Percentiles rank a stretch among this genome's conserved stretches.
phyloP scores from a whole-genome alignment of 2,329 filamentous ascomycete genomes.

The Alternaria dauci region DNA sequence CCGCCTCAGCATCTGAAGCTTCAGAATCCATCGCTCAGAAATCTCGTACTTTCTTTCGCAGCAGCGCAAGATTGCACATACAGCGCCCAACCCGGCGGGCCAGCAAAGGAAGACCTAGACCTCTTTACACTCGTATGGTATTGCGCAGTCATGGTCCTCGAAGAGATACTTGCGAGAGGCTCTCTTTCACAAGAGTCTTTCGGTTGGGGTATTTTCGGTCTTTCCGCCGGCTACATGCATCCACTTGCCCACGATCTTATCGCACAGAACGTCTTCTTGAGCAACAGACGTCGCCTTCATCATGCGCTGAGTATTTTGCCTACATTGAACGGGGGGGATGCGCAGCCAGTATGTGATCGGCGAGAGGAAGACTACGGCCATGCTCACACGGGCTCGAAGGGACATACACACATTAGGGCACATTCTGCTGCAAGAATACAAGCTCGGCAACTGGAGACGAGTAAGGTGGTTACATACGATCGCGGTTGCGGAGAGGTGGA shows the following conservation, averaged over 20 bases:
- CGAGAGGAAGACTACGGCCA: slow-evolving; percentile 2
- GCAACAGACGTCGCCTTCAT: slow-evolving; percentile 22
- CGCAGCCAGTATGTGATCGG: background rate
- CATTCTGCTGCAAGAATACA: slow-evolving; percentile 28
- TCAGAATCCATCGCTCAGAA: slow-evolving; percentile 1
- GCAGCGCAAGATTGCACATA: slow-evolving; percentile 30
- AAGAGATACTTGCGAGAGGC: slow-evolving; percentile 16
- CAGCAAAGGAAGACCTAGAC: slow-evolving; percentile 22
- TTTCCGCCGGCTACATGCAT: slow-evolving; percentile 28
- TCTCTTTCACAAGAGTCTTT: slow-evolving; percentile 25
- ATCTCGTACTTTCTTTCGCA: slow-evolving; percentile 24
- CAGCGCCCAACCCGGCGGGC: slow-evolving; percentile 19
- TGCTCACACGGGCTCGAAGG: slow-evolving; percentile 18
- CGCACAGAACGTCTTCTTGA: slow-evolving; percentile 11
- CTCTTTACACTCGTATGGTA: slow-evolving; percentile 26
- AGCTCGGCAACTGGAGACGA: slow-evolving; percentile 19
- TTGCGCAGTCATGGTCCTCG: slow-evolving; percentile 19
- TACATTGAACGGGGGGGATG: slow-evolving; percentile 10
- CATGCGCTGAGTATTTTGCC: slow-evolving; percentile 20
- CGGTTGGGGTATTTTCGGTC: slow-evolving; percentile 29
- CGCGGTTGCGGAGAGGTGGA: slow-evolving; percentile 29
- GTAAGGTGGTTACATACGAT: slow-evolving; percentile 32
- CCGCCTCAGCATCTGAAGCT: background rate
- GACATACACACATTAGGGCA: slow-evolving; percentile 28
- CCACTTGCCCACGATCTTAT: background rate